A percentile compares a stretch with the other conserved stretches of the same genome.
These are phyloP conservation scores for Terana coerulea DNA, from an alignment of 768 basidiomycete species.

Conservation along the genomic window DNA sequence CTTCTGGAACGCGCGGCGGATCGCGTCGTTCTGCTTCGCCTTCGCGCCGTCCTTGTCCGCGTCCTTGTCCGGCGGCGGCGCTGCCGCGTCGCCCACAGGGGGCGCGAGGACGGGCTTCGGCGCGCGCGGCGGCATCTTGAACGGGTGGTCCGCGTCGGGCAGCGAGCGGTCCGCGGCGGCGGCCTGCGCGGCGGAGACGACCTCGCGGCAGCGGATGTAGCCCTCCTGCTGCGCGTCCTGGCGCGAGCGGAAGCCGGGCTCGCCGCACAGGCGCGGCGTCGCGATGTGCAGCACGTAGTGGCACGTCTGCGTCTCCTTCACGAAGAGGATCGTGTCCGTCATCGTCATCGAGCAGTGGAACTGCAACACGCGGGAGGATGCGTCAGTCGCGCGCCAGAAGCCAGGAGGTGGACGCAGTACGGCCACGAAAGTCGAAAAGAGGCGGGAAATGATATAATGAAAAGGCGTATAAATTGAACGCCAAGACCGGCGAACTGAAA, in stretches of 20 bases:
- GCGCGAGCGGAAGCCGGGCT: constrained; percentile 86
- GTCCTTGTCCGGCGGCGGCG: constrained; percentile 1
- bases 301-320: constrained; percentile 93
- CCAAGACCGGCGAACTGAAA: too few relatives aligned
- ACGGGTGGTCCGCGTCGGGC: constrained; percentile 53
- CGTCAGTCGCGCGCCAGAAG: too few relatives aligned
- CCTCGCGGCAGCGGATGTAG: constrained; percentile 74
- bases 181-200: constrained; percentile 38
- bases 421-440: too few relatives aligned
- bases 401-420: too few relatives aligned
- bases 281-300: constrained; percentile 92
- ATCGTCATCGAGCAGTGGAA: constrained; percentile 96
- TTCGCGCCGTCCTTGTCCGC: background rate
- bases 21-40: constrained; percentile 5
- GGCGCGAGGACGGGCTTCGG: constrained; percentile 45
- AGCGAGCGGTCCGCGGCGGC: constrained; percentile 28
- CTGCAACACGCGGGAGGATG: constrained; percentile 38
- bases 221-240: constrained; percentile 64
- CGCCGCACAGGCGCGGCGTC: constrained; percentile 89
- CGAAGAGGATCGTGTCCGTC: constrained; percentile 84
- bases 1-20: constrained; percentile 21
- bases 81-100: constrained; percentile 7
- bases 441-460: too few relatives aligned
- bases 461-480: too few relatives aligned
- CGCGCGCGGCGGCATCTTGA: constrained; percentile 41